Base-by-base conservation (phyloP, 306 rosid species). In the Ormosia semicastrata region DNA sequence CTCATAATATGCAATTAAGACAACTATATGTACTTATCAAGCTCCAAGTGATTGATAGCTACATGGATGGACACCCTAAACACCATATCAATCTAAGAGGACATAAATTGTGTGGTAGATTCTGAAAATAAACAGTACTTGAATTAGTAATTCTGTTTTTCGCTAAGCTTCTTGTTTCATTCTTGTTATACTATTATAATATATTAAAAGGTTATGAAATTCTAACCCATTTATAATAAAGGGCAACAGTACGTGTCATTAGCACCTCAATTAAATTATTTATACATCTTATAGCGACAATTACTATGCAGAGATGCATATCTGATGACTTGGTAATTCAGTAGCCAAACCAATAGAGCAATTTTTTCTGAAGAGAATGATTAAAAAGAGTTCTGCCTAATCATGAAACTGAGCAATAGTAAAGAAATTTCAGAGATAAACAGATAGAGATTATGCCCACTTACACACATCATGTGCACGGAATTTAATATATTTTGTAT, bases 391-490 rank as follows among this genome's bases (percentile, higher is more conserved):
- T n/a, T 79, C 59, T 29, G n/a, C 29, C 82, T 15, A 8, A 66
- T 79, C 72, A 78, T 56, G 33, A 62, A 72, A 30, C 43, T 56
- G 12, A 44, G 43, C 34, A 46, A 17, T 44, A 11, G 59, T 73
- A n/a, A 44, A 29, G 73, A 69, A 65, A 56, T 79, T 57, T 65
- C 67, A 84, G 53, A 72, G 64, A 47, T 71, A 30, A 67, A 47
- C 58, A 32, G 60, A 69, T 34, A 66, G 49, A 66, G 73, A 73
- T 84, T 39, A 24, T 73, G 69, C 52, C 75, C 29, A 53, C 67
- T 52, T 63, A 64, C 47, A 49, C 6, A 43, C 78, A 81, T 54
- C 80, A 73, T 30, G 69, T 53, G 62, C 57, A 14, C 17, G 24
- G 24, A 60, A 73, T 17, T 67, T 32, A 81, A 54, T 65, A 78